phyloP scores from a whole-genome alignment of 2,329 filamentous ascomycete genomes.

The Ophiostoma tasmaniense region DNA sequence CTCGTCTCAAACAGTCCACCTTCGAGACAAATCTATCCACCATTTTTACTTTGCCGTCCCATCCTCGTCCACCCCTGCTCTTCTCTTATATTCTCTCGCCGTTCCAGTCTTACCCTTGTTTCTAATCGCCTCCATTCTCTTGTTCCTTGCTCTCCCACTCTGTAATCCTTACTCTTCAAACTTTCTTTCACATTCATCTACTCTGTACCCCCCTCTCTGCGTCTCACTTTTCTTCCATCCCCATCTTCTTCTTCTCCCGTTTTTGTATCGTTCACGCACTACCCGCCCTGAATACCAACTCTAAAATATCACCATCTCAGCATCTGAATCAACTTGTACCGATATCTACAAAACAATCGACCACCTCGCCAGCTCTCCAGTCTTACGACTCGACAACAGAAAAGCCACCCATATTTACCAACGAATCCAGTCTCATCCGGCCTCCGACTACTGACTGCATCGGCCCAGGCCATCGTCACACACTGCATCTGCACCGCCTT shows the following conservation, averaged over 20 bases:
- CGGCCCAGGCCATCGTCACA: background rate
- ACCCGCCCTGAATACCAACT: background rate
- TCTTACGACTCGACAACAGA: background rate
- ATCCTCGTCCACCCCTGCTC: background rate
- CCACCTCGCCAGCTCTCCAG: background rate
- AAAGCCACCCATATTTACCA: background rate
- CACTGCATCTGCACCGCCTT: background rate
- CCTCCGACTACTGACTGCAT: background rate
- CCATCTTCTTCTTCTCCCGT: constrained; percentile 12
- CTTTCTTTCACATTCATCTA: constrained; percentile 2
- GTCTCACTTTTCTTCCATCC: constrained; percentile 4
- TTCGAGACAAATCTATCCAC: constrained; percentile 7
- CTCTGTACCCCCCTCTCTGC: constrained; percentile 19
- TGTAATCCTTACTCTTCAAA: background rate
- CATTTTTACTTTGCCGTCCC: constrained; percentile 7
- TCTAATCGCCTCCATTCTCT: constrained; percentile 8
- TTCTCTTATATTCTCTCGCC: background rate
- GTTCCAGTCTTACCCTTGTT: constrained; percentile 1
- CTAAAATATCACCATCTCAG: background rate
- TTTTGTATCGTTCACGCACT: background rate
- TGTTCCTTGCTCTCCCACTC: background rate
- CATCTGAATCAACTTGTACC: background rate
- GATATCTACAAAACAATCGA: background rate
- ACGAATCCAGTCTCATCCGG: background rate
- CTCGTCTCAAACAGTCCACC: constrained; percentile 15